Conservation (phyloP, 768 basidiomycete species). For the Cystoderma amianthinum region DNA sequence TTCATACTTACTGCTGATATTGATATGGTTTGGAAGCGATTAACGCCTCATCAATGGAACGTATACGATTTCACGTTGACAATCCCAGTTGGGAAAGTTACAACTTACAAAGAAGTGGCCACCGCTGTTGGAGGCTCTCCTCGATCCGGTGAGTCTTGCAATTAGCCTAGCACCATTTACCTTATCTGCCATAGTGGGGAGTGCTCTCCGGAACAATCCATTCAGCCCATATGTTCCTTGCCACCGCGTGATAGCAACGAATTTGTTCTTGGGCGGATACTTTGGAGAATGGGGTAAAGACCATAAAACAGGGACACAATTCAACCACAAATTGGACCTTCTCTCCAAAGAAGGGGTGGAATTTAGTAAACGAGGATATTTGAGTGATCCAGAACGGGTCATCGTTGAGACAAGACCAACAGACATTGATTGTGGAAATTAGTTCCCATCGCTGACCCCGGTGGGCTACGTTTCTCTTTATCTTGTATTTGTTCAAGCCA, state of each 20-base stretch:
- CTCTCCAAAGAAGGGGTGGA: constrained; percentile 45
- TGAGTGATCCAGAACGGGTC: too few species aligned
- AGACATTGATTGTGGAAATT: too few species aligned
- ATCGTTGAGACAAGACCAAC: too few species aligned
- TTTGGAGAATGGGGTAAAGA: constrained; percentile 51
- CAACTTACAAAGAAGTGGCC: constrained; percentile 51
- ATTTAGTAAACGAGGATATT: constrained; percentile 38
- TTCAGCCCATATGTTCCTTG: constrained; percentile 66
- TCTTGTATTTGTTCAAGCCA: too few species aligned
- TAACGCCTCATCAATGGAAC: constrained; percentile 51
- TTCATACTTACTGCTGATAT: too few species aligned
- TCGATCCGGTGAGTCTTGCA: constrained; percentile 44
- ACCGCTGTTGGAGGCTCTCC: constrained; percentile 51
- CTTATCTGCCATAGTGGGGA: constrained; percentile 36
- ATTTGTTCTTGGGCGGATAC: constrained; percentile 56
- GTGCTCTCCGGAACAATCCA: constrained; percentile 56
- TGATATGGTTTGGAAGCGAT: constrained; percentile 22
- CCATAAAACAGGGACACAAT: constrained; percentile 32
- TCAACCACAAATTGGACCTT: constrained; percentile 40
- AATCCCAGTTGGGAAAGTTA: constrained; percentile 45
- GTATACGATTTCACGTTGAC: constrained; percentile 48
- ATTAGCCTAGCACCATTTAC: not conserved
- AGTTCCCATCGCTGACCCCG: too few species aligned
- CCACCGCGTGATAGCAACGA: constrained; percentile 62
- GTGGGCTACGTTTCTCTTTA: too few species aligned